phyloP scores from a whole-genome alignment of 2,329 filamentous ascomycete species.

The Penicillium sclerotigenum region DNA sequence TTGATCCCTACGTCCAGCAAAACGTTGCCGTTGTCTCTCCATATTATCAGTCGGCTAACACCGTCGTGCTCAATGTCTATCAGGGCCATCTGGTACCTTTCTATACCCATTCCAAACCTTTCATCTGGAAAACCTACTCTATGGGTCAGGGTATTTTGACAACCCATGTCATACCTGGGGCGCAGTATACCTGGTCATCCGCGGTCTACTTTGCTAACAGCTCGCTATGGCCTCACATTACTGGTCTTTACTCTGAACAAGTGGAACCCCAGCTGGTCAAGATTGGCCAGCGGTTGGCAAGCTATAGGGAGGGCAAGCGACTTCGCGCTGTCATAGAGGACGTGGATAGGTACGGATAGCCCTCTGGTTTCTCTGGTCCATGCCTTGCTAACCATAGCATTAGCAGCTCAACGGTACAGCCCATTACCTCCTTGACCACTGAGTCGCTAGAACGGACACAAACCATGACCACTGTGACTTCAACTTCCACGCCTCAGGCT shows the following conservation, averaged over 20 bases:
- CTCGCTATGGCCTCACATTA: slow-evolving; percentile 76
- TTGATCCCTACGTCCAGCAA: slow-evolving; percentile 72
- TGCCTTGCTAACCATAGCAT: slow-evolving; percentile 8
- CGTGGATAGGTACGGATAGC: slow-evolving; percentile 44
- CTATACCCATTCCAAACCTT: slow-evolving; percentile 71
- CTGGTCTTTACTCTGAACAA: slow-evolving; percentile 79
- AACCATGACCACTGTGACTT: slow-evolving; percentile 18
- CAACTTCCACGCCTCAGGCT: slow-evolving; percentile 29
- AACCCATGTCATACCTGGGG: slow-evolving; percentile 68
- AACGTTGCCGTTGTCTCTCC: slow-evolving; percentile 60
- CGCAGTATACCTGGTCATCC: slow-evolving; percentile 67
- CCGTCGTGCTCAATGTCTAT: slow-evolving; percentile 39
- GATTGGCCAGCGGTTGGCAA: slow-evolving; percentile 82
- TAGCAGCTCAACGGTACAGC: slow-evolving; percentile 20
- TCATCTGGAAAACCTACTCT: slow-evolving; percentile 66
- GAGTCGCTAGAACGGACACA: slow-evolving; percentile 15
- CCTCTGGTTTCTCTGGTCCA: neutral
- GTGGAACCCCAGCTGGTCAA: slow-evolving; percentile 92
- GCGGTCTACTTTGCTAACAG: slow-evolving; percentile 68
- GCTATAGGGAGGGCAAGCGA: slow-evolving; percentile 58
- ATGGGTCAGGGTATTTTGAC: slow-evolving; percentile 64
- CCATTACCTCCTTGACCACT: slow-evolving; percentile 24
- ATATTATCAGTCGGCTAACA: slow-evolving; percentile 72
- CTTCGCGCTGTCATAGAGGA: slow-evolving; percentile 58
- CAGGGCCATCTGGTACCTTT: slow-evolving; percentile 66